Evolutionary conservation across 2,329 filamentous ascomycete species (phyloP).

Genomic region (Diaporthe citrichinensis): DNA sequence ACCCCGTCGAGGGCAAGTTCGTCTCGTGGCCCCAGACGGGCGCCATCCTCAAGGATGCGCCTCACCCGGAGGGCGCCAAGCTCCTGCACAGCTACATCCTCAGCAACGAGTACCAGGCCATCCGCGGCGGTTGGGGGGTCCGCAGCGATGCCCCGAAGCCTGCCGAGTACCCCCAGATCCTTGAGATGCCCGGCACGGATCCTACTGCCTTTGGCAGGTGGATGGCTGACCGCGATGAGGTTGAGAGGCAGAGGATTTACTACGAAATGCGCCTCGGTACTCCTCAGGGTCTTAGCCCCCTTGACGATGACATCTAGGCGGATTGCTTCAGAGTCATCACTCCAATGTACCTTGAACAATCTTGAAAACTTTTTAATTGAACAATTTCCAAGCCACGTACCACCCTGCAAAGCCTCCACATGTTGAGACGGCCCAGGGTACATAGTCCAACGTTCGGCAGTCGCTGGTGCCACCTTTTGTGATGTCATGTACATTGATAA

Average conservation of each 20-base stretch:
- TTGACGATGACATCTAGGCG: slow-evolving; percentile 13
- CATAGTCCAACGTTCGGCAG: background rate
- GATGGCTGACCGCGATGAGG: slow-evolving; percentile 8
- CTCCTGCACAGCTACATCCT: slow-evolving; percentile 63
- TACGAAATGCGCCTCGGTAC: background rate
- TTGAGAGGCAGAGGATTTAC: slow-evolving; percentile 3
- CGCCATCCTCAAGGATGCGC: slow-evolving; percentile 63
- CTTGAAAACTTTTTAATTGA: background rate
- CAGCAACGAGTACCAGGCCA: slow-evolving; percentile 55
- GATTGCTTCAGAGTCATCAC: background rate
- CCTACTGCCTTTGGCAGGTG: background rate
- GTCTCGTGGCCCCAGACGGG: slow-evolving; percentile 64
- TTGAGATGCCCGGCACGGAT: slow-evolving; percentile 3
- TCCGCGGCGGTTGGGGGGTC: background rate
- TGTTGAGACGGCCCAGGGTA: background rate
- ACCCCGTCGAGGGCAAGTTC: slow-evolving; percentile 57
- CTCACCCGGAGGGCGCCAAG: slow-evolving; percentile 65
- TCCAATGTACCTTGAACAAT: background rate
- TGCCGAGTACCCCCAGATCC: slow-evolving; percentile 7
- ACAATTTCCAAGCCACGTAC: background rate
- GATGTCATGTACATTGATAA: background rate
- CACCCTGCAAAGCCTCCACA: background rate
- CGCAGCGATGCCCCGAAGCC: background rate
- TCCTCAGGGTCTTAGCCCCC: background rate
- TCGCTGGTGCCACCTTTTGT: background rate